Evolutionary conservation across 2,329 filamentous ascomycete species (phyloP), one percentile per base, ranked within the genome.

Genomic region (Fusarium foetens): DNA sequence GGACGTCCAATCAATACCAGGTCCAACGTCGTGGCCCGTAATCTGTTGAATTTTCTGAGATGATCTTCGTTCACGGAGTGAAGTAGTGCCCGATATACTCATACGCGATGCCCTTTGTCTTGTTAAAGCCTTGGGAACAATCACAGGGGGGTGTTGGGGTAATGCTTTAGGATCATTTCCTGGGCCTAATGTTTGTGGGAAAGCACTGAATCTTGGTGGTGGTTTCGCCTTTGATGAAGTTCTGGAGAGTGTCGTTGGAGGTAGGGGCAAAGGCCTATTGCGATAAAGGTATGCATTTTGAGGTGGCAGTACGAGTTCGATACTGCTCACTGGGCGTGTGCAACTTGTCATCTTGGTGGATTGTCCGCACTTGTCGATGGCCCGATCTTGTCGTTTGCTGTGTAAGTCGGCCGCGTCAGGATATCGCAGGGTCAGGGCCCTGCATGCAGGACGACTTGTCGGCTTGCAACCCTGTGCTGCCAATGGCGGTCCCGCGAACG

Each of bases 31-130:
- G 33, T 81, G 76, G 3, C 84, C 84, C 9, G 78, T 85, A 19
- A 86, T 78, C 70, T 84, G 82, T 38, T 80, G 78, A 45, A 85
- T 77, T 75, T 86, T 86, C 46, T 77, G 76, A 1, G 79, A 79
- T 0, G 83, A 81, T 3, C 78, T 75, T 14, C 70, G 73, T 25
- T 75, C 71, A 27, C 72, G 65, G 16, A 72, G 62, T 31, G 75
- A 64, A 38, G 57, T 72, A 10, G 66, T 60, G 7, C 61, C 59
- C 7, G 73, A 66, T 43, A 74, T 57, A 51, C 71, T 76, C 63
- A 73, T 69, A 36, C 71, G 69, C 27, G 70, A 70, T 35, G 66
- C 69, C 36, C 69, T 67, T 36, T 66, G 70, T 31, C 45, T 62
- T 42, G 74, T 70, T 12, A 72, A 41, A 52, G 70, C 63, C n/a